A percentile compares a stretch with the other conserved stretches of the same genome.
Evolutionary conservation across 2,329 filamentous ascomycete species (phyloP).

Genomic region (Parascedosporium putredinis): DNA sequence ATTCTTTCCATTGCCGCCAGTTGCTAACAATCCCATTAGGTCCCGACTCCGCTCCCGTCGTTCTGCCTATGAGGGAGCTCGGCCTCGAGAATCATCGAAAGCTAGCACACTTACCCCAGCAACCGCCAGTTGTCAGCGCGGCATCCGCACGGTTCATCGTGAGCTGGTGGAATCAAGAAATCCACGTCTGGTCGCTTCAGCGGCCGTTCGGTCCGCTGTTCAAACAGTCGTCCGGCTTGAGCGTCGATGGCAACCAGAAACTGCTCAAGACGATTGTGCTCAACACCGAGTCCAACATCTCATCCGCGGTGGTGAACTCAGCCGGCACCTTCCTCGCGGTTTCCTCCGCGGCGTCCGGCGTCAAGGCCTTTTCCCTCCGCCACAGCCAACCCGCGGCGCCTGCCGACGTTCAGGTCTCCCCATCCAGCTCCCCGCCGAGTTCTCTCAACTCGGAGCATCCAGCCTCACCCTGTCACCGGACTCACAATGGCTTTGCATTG

Average conservation of each 20-base stretch:
- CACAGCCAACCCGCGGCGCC: constrained; percentile 30
- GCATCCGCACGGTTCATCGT: constrained; percentile 64
- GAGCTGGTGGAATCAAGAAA: constrained; percentile 85
- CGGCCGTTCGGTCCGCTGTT: constrained; percentile 19
- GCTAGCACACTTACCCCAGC: constrained; percentile 75
- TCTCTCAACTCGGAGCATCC: constrained; percentile 55
- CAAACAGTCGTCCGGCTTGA: constrained; percentile 31
- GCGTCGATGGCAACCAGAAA: constrained; percentile 43
- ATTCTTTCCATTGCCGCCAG: neutral
- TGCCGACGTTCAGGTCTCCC: constrained; percentile 59
- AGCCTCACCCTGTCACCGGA: constrained; percentile 60
- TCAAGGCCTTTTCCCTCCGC: constrained; percentile 60
- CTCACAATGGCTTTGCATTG: constrained; percentile 56
- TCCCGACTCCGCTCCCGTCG: constrained; percentile 72
- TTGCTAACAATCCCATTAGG: constrained; percentile 40
- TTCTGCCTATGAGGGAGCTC: constrained; percentile 64
- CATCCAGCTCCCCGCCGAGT: constrained; percentile 51
- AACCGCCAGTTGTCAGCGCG: constrained; percentile 62
- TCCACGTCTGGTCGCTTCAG: constrained; percentile 66
- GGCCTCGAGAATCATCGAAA: constrained; percentile 74
- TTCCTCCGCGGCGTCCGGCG: constrained; percentile 54
- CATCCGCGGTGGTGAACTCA: constrained; percentile 58
- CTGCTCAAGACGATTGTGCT: constrained; percentile 59
- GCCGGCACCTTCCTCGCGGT: constrained; percentile 68
- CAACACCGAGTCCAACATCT: constrained; percentile 73